Conservation (phyloP, 306 rosid species). For the Chamaecrista fasciculata region DNA sequence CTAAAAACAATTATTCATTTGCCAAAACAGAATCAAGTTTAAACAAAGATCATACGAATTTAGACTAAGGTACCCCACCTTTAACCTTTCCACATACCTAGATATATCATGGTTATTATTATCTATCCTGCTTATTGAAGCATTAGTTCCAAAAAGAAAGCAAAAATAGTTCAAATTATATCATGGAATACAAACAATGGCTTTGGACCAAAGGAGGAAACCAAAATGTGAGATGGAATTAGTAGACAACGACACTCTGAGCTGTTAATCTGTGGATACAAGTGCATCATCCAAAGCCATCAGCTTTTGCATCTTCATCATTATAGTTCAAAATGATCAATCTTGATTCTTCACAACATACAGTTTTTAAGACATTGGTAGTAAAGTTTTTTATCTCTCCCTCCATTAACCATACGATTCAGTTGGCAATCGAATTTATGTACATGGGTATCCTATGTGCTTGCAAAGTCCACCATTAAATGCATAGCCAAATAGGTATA, state of each 20-base stretch:
- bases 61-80: neutral
- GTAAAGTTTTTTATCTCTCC: neutral
- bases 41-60: too few relatives aligned
- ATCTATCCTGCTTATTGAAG: neutral
- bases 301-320: neutral
- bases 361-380: neutral
- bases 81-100: neutral
- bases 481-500: neutral
- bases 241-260: slow-evolving; percentile 32
- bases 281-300: neutral
- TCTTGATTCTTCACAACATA: neutral
- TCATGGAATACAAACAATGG: neutral
- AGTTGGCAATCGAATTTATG: too few relatives aligned
- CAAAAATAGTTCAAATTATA: neutral
- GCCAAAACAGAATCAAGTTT: too few relatives aligned
- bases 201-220: neutral
- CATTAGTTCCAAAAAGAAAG: neutral
- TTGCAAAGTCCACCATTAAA: neutral
- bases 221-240: slow-evolving; percentile 32
- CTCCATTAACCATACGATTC: too few relatives aligned
- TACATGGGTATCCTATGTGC: too few relatives aligned
- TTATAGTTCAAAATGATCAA: neutral
- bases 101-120: neutral
- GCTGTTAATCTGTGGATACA: slow-evolving; percentile 48
- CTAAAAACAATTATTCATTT: too few relatives aligned